Base-by-base conservation (phyloP, 371 early-diverging fungal species). In the Apophysomyces trapeziformis region DNA sequence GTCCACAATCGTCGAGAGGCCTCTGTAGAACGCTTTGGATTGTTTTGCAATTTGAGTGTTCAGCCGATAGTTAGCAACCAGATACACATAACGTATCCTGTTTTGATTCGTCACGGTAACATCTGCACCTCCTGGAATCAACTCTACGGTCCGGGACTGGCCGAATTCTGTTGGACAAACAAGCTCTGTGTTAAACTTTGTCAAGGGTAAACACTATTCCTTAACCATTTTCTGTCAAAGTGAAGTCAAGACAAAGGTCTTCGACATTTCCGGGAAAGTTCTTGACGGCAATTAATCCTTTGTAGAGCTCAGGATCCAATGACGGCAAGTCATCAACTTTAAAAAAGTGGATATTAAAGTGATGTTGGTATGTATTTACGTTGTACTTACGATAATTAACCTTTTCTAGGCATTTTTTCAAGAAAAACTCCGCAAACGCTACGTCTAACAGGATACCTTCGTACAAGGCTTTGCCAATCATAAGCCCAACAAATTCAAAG, bases 401-500 rank as follows among this genome's bases (percentile, higher is more conserved):
- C 73, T 87, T 79, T 6, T 93, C 94, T 14, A 97, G 80, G 84
- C 95, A 94, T 67, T 93, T 94, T 45, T 91, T 88, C 61, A 96
- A 74, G 71, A 98, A 96, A 81, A 97, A 98, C 5, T 86, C 86
- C 35, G 97, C 96, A 85, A 98, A 97, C 6, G 91, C 89, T 8
- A 88, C 92, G 62, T 97, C 96, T n/a, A 97, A 81, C 18, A 98
- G 77, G 32, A 97, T 91, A 26, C 95, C 95, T 73, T 97, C 96
- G 63, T 95, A 95, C 26, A 98, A 75, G 0, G 97, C 97, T 76
- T 97, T 97, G 61, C 96, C 97, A 36, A 98, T 84, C 54, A 98
- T 92, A 1, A 94, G 84, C 2, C 99, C 99, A 8, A 97, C 69
- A 64, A 97, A 98, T 62, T 90, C 88, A 71, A 91, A 92, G 44